Evolutionary conservation across 768 basidiomycete genomes (phyloP).

Genomic region (Pholiota molesta): DNA sequence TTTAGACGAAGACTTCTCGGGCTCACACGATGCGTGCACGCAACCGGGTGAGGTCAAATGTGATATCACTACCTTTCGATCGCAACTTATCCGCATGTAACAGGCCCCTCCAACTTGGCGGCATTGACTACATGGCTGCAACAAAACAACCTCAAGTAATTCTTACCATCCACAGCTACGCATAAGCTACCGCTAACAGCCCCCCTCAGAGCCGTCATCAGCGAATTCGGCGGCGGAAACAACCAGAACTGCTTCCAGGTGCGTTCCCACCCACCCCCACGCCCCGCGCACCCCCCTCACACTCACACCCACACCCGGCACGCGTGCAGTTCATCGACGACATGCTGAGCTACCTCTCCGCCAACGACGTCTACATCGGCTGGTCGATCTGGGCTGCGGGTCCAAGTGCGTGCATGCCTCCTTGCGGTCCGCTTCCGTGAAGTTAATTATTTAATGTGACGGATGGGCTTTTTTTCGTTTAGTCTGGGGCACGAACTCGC

Average conservation of each 20-base stretch:
- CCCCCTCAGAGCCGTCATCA: slow-evolving; percentile 40
- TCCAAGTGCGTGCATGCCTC: slow-evolving; percentile 33
- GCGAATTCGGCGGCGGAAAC: slow-evolving; percentile 49
- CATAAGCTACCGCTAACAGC: neutral
- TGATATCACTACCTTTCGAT: neutral
- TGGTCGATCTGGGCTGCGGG: slow-evolving; percentile 54
- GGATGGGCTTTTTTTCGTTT: neutral
- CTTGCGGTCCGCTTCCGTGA: too few relatives aligned
- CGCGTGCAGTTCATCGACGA: slow-evolving; percentile 35
- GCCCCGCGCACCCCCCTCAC: neutral
- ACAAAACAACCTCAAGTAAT: slow-evolving; percentile 45
- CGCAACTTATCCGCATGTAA: neutral
- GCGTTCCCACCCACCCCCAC: neutral
- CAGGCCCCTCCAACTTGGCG: slow-evolving; percentile 44
- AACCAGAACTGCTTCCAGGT: slow-evolving; percentile 43
- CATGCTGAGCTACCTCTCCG: slow-evolving; percentile 40
- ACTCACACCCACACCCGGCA: neutral
- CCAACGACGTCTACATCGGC: slow-evolving; percentile 49
- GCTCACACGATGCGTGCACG: slow-evolving; percentile 42
- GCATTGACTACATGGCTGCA: slow-evolving; percentile 43
- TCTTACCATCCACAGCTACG: neutral
- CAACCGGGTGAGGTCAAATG: slow-evolving; percentile 36
- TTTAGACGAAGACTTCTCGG: slow-evolving; percentile 46
- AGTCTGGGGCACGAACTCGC: slow-evolving; percentile 47
- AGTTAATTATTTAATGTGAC: too few relatives aligned